Evolutionary conservation across 2,329 filamentous ascomycete genomes (phyloP), one percentile per base, ranked within the genome.

Genomic region (Lachnellula willkommii): DNA sequence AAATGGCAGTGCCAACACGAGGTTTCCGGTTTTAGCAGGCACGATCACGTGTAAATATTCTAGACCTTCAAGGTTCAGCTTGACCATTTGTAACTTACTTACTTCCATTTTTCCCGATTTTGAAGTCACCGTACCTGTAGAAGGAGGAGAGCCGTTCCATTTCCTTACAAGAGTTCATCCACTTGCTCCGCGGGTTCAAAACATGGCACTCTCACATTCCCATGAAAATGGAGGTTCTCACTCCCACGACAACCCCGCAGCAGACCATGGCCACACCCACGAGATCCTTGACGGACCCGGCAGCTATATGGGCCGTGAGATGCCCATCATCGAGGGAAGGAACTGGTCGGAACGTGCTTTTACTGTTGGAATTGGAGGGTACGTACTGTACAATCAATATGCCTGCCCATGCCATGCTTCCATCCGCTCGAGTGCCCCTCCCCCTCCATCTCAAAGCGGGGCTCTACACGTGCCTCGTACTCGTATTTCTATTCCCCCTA

Each of bases 291-390:
- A 94, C 68, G 93, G 93, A 0, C 94, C 94, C 0, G 94, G 94
- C 46, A 95, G 90, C 69, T 97, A 88, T 71, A 74, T 94, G 35
- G 87, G 87, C 50, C 86, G 94, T 15, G 94, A 97, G 75, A 92
- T 95, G 89, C 94, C 93, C 60, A 88, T 97, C 55, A 83, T 91
- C 61, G 89, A 96, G 64, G 91, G 91, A 11, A 82, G 93, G 53
- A 81, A 92, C 70, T 99, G 92, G 89, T 80, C 80, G 28, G 89
- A 95, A 62, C 81, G 94, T 56, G 92, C 92, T 14, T 99, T 96
- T 69, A 97, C 94, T 4, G 81, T 99, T 67, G 94, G 94, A n/a
- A 97, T 97, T 74, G 94, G 94, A 75, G 94, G 94, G 91, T 95
- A 79, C 65, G 66, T 66, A 12, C 42, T 45, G n/a, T 15, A 17